Percentiles rank a stretch among this genome's conserved stretches.
These are phyloP conservation scores for Gentiana macrophylla DNA, from an alignment of 257 asterid species.

Conservation along the genomic window DNA sequence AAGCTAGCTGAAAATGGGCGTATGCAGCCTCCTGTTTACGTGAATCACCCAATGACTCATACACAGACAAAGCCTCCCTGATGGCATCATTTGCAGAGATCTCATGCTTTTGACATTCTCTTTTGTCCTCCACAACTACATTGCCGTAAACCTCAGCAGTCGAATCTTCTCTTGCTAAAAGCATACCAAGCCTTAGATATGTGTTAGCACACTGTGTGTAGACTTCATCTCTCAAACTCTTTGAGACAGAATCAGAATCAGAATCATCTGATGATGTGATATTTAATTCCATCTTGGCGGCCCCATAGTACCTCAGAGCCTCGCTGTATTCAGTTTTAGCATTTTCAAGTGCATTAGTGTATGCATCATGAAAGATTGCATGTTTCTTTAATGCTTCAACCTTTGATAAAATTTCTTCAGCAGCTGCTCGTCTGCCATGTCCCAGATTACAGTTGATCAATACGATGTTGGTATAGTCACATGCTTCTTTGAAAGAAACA, in stretches of 20 bases:
- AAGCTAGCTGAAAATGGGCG: constrained; percentile 83
- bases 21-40: constrained; percentile 90
- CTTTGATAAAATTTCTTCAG: constrained; percentile 72
- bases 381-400: constrained; percentile 52
- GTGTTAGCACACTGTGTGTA: constrained; percentile 82
- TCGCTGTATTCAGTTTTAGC: constrained; percentile 76
- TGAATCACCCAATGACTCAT: constrained; percentile 71
- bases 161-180: constrained; percentile 71
- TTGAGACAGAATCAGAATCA: constrained; percentile 16
- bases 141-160: constrained; percentile 60
- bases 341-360: constrained; percentile 50
- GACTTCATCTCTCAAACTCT: constrained; percentile 65
- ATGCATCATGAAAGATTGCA: constrained; percentile 51
- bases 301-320: constrained; percentile 71
- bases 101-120: constrained; percentile 52
- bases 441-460: constrained; percentile 84
- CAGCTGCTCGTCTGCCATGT: constrained; percentile 80
- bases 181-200: constrained; percentile 85
- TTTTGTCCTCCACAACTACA: constrained; percentile 36
- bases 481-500: constrained; percentile 61
- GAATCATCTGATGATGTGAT: constrained; percentile 27
- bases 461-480: constrained; percentile 67
- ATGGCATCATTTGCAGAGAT: constrained; percentile 90
- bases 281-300: constrained; percentile 62
- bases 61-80: constrained; percentile 75